Conservation (phyloP, 805 yeast genomes). For the Cyberlindnera suaveolens region DNA sequence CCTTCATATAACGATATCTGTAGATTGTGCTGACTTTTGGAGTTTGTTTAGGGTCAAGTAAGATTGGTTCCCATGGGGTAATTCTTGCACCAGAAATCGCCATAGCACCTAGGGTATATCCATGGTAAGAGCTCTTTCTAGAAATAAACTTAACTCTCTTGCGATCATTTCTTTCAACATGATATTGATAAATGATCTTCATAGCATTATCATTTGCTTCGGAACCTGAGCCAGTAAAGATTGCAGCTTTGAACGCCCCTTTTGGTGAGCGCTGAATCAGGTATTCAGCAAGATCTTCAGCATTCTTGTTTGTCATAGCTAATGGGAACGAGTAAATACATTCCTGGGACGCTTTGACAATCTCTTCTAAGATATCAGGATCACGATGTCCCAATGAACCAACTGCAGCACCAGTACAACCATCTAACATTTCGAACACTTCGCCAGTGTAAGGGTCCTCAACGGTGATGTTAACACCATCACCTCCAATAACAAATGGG, state of each 20-base stretch:
- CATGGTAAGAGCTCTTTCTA: conserved; percentile 42
- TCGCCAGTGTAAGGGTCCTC: conserved; percentile 32
- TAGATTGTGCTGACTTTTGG: conserved; percentile 24
- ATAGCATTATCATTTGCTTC: conserved; percentile 63
- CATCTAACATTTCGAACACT: conserved; percentile 31
- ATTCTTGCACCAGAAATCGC: conserved; percentile 29
- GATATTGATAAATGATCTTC: conserved; percentile 47
- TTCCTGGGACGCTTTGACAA: conserved; percentile 33
- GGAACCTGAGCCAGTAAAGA: conserved; percentile 54
- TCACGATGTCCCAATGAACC: conserved; percentile 42
- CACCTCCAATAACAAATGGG: conserved; percentile 31
- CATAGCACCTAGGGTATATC: conserved; percentile 41
- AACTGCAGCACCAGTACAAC: conserved; percentile 46
- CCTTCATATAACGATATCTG: conserved; percentile 24
- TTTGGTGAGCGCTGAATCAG: conserved; percentile 37
- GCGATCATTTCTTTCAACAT: conserved; percentile 35
- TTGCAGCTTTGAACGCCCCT: conserved; percentile 36
- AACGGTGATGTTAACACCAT: conserved; percentile 31
- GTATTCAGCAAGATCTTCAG: conserved; percentile 37
- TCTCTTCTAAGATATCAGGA: conserved; percentile 32
- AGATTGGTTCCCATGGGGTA: too few relatives aligned
- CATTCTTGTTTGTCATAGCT: conserved; percentile 27
- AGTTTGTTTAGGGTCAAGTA: conserved; percentile 7
- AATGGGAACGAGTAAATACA: conserved; percentile 33
- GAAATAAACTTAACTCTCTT: conserved; percentile 37